Conservation (phyloP, 2,329 filamentous ascomycete genomes). For the Nemania abortiva region DNA sequence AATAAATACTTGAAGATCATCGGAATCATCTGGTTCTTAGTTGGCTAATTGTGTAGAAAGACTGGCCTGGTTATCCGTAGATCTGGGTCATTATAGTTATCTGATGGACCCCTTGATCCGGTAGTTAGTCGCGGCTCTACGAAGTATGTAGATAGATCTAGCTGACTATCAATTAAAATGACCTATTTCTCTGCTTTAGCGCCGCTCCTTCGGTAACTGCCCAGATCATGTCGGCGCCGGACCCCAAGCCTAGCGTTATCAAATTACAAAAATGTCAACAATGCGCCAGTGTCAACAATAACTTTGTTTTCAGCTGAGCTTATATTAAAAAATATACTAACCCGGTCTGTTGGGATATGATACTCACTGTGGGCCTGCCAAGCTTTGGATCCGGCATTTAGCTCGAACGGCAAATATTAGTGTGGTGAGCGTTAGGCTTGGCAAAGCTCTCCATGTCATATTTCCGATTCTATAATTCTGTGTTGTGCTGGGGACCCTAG, state of each 20-base stretch:
- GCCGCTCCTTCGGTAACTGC: not conserved
- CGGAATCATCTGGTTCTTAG: not conserved
- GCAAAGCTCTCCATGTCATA: not conserved
- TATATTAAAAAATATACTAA: not conserved
- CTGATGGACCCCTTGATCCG: no score
- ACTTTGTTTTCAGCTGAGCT: not conserved
- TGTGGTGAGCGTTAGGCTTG: slow-evolving; percentile 6
- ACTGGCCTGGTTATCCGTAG: no score
- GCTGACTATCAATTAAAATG: not conserved
- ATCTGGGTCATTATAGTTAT: no score
- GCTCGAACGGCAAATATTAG: slow-evolving; percentile 15
- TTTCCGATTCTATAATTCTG: slow-evolving; percentile 6
- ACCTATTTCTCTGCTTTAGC: not conserved
- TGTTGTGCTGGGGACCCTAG: not conserved
- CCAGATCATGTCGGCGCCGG: not conserved
- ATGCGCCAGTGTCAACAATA: not conserved
- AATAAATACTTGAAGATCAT: not conserved
- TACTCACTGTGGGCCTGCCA: slow-evolving; percentile 8
- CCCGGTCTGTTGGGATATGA: not conserved
- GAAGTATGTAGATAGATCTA: no score
- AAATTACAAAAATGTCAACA: not conserved
- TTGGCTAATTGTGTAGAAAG: no score
- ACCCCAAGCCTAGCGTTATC: not conserved
- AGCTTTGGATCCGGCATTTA: slow-evolving; percentile 9
- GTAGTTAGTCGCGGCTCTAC: no score